A percentile compares a stretch with the other conserved stretches of the same genome.
phyloP scores from a whole-genome alignment of 805 yeast genomes.

The Diddensiella santjacobensis region DNA sequence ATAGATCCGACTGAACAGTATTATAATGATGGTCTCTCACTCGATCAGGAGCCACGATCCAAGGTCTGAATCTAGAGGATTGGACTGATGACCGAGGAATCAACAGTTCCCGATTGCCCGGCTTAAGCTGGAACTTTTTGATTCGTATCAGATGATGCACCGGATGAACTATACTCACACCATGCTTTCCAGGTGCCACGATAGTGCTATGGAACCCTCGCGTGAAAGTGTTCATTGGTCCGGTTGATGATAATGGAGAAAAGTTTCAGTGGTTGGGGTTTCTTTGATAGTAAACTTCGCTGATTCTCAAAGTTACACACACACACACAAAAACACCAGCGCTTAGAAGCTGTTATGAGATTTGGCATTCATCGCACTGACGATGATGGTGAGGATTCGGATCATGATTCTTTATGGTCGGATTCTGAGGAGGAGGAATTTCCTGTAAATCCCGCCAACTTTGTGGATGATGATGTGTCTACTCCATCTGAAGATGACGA shows the following conservation, averaged over 20 bases:
- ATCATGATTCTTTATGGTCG: constrained; percentile 3
- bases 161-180: constrained; percentile 76
- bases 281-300: no score
- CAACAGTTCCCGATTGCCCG: constrained; percentile 66
- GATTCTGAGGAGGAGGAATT: constrained; percentile 18
- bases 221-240: neutral
- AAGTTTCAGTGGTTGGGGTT: neutral
- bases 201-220: constrained; percentile 21
- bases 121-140: constrained; percentile 69
- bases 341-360: neutral
- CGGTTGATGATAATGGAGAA: neutral
- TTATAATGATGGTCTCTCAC: constrained; percentile 70
- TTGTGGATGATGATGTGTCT: neutral
- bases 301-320: neutral
- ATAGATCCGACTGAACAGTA: constrained; percentile 69
- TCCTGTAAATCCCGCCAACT: constrained; percentile 6
- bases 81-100: constrained; percentile 69
- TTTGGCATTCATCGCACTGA: neutral
- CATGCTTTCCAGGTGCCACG: constrained; percentile 40
- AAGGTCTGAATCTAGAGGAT: constrained; percentile 75
- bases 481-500: constrained; percentile 1
- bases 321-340: neutral
- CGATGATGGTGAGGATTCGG: neutral
- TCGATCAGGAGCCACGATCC: constrained; percentile 73
- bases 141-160: constrained; percentile 86